Evolutionary conservation across 2,329 filamentous ascomycete genomes (phyloP).

Genomic region (Talaromyces atroroseus): DNA sequence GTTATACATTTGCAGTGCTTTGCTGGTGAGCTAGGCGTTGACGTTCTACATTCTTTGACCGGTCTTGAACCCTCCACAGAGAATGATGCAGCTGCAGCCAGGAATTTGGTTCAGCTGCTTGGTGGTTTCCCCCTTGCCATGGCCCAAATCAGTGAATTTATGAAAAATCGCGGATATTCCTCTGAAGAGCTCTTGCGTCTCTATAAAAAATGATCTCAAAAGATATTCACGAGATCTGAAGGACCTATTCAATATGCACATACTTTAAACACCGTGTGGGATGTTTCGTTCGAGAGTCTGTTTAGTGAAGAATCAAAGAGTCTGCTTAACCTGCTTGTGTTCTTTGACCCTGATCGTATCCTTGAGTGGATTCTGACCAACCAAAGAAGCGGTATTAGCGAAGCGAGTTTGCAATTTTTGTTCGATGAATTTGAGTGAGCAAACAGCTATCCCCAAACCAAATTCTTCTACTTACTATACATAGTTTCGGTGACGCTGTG

Average conservation of each 20-base stretch:
- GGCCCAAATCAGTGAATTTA: neutral
- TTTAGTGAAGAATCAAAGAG: neutral
- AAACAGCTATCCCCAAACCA: neutral
- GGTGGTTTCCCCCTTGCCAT: neutral
- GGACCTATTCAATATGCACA: neutral
- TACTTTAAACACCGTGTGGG: neutral
- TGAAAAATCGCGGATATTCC: neutral
- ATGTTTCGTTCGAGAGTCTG: neutral
- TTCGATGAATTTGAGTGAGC: neutral
- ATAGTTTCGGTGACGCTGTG: neutral
- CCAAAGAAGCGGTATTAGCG: neutral
- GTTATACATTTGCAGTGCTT: neutral
- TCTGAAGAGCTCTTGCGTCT: neutral
- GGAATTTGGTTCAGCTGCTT: neutral
- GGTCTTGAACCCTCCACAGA: neutral
- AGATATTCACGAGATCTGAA: neutral
- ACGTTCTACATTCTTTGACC: neutral
- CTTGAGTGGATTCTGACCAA: neutral
- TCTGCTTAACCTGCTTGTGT: neutral
- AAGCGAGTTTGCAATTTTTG: neutral
- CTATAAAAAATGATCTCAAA: neutral
- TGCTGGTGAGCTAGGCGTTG: neutral
- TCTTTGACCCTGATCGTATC: neutral
- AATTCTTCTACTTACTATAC: neutral
- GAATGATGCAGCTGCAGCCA: neutral